Evolutionary conservation across 2,329 filamentous ascomycete genomes (phyloP), one percentile per base, ranked within the genome.

Genomic region (Penicillium sp.): DNA sequence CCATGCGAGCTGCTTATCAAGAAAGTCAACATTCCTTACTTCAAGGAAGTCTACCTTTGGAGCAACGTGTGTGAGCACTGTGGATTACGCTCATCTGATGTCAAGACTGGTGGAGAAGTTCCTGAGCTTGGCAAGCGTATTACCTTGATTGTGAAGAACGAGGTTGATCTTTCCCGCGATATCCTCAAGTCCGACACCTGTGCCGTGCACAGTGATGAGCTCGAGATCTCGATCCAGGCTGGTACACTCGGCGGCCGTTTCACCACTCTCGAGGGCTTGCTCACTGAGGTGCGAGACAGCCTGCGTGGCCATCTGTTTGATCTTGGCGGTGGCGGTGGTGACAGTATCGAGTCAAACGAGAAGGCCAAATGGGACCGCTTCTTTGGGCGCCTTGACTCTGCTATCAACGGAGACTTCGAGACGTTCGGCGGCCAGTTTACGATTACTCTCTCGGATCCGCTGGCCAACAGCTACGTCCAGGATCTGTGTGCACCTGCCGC

Each of bases 121-220:
- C 94, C 94, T 7, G 87, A 88, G 49, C 85, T 89, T 68, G 94
- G 94, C 55, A 88, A 88, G 72, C 88, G 86, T 61, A 95, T 97
- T 63, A 91, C 83, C 0, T 80, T 99, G 21, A 78, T 81, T 46
- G 88, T 97, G 49, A 79, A 85, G 52, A 84, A 75, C 27, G 69
- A 78, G 26, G 81, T 86, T 52, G 94, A 99, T 71, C 81, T 99
- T 36, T 88, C 87, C 10, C 85, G 94, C 57, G 94, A 99, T 67
- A 96, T 99, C 54, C 86, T 99, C 65, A 99, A 99, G 79, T 91
- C 89, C 61, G 94, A 99, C 73, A 94, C 89, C 21, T 97, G 94
- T 68, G 87, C 85, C 10, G 81, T 99, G 54, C 84, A 87, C 65
- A 96, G 91, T 70, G 89, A 91, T 0, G 92, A 99, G 69, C 85